phyloP scores from a whole-genome alignment of 306 rosid genomes.

The Inga leiocalycina region DNA sequence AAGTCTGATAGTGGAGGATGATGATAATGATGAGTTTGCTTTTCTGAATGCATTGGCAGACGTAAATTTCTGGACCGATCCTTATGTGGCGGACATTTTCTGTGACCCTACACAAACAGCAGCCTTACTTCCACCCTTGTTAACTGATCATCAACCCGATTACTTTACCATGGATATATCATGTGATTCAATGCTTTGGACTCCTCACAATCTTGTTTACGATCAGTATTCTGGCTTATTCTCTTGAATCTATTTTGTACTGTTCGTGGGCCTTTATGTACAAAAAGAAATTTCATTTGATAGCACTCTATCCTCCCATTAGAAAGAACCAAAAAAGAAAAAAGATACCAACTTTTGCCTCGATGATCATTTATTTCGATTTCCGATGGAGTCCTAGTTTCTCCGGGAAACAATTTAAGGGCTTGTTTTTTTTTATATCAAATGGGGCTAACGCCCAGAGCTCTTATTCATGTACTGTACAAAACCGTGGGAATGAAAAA shows the following conservation, averaged over 20 bases:
- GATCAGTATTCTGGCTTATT: conserved; percentile 7
- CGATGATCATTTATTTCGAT: neutral
- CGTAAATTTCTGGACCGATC: conserved; percentile 38
- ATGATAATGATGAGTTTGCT: conserved; percentile 36
- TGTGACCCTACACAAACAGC: neutral
- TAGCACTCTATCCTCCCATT: neutral
- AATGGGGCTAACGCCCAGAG: no score
- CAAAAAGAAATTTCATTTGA: neutral
- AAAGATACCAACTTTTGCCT: neutral
- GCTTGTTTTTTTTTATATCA: no score
- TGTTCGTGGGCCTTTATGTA: neutral
- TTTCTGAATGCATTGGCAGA: conserved; percentile 35
- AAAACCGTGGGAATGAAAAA: no score
- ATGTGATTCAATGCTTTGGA: conserved; percentile 17
- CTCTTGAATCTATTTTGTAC: neutral
- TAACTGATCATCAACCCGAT: neutral
- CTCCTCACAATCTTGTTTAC: neutral
- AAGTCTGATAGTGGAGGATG: conserved; percentile 20
- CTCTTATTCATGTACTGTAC: no score
- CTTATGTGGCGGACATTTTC: conserved; percentile 20
- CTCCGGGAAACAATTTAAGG: neutral
- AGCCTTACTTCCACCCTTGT: neutral
- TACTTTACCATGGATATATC: neutral
- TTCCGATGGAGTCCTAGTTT: neutral
- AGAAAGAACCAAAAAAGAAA: neutral